Evolutionary conservation across 2,329 filamentous ascomycete genomes (phyloP).

Genomic region (Colletotrichum musicola): DNA sequence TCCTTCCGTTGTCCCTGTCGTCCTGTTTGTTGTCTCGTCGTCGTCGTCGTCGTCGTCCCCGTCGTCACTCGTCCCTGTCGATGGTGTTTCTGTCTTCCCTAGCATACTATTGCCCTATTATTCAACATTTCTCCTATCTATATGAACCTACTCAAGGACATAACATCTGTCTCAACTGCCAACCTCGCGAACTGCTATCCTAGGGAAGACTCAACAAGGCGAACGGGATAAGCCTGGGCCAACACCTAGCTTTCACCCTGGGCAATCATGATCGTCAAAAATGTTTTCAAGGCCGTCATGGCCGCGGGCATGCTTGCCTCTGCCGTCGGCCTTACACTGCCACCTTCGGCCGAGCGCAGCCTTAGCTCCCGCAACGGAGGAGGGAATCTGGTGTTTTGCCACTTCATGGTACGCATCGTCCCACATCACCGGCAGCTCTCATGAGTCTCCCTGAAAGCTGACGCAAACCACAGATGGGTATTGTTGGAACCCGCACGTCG

Average conservation of each 20-base stretch:
- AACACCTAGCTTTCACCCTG: neutral
- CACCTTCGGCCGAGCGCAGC: neutral
- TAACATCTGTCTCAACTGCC: too few species aligned
- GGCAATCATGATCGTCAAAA: neutral
- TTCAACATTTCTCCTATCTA: too few species aligned
- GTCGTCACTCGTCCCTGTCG: too few species aligned
- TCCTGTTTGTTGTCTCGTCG: too few species aligned
- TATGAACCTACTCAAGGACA: too few species aligned
- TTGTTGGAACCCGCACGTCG: slow-evolving; percentile 56
- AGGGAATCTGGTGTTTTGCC: slow-evolving; percentile 52
- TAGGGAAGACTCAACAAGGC: neutral
- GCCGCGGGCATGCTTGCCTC: neutral
- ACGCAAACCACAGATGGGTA: slow-evolving; percentile 53
- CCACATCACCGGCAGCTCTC: neutral
- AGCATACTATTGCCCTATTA: too few species aligned
- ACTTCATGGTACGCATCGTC: slow-evolving; percentile 54
- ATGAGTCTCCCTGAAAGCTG: neutral
- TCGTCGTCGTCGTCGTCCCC: too few species aligned
- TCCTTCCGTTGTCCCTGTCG: too few species aligned
- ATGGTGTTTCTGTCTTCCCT: too few species aligned
- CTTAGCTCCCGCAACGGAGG: neutral
- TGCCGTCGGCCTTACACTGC: neutral
- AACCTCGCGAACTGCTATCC: too few species aligned
- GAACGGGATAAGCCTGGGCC: neutral
- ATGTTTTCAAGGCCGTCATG: neutral